Percentiles rank a stretch among this genome's conserved stretches.
Evolutionary conservation across 139 green algal species (phyloP).

Genomic region (Axilococcus clingmanii): DNA sequence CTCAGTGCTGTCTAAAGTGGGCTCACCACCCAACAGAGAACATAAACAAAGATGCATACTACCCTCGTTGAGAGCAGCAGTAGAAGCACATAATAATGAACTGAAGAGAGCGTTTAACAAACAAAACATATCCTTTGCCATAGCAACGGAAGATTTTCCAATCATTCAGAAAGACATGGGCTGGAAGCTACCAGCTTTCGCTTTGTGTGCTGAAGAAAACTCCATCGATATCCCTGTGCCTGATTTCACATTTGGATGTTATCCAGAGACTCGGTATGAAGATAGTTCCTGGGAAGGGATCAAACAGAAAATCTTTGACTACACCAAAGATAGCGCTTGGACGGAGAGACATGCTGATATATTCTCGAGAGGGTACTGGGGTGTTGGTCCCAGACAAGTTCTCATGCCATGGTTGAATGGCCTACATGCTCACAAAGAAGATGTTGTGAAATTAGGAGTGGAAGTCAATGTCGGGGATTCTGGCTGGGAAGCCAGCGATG

Average conservation of each 20-base stretch:
- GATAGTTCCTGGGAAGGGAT: conserved; percentile 25
- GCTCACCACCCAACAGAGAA: neutral
- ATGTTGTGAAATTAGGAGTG: conserved; percentile 7
- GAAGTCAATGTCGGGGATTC: conserved; percentile 20
- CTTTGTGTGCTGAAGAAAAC: conserved; percentile 23
- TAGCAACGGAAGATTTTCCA: conserved; percentile 29
- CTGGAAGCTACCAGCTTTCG: conserved; percentile 22
- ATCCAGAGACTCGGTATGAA: conserved; percentile 23
- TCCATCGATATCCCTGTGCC: conserved; percentile 24
- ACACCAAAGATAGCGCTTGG: conserved; percentile 17
- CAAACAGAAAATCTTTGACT: conserved; percentile 8
- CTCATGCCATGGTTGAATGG: conserved; percentile 23
- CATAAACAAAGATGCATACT: conserved; percentile 3
- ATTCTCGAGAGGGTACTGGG: conserved; percentile 26
- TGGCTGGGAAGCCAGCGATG: conserved; percentile 14
- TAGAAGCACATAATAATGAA: conserved; percentile 15
- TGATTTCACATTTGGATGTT: conserved; percentile 29
- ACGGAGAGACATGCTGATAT: conserved; percentile 8
- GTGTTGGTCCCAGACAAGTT: conserved; percentile 11
- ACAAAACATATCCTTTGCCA: conserved; percentile 9
- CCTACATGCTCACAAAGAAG: conserved; percentile 1
- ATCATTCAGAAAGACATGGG: conserved; percentile 7
- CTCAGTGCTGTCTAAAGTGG: conserved; percentile 1
- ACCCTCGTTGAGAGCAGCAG: conserved; percentile 8
- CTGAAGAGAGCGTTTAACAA: conserved; percentile 5